Conservation (phyloP, 2,329 filamentous ascomycete genomes). For the Nemania serpens region DNA sequence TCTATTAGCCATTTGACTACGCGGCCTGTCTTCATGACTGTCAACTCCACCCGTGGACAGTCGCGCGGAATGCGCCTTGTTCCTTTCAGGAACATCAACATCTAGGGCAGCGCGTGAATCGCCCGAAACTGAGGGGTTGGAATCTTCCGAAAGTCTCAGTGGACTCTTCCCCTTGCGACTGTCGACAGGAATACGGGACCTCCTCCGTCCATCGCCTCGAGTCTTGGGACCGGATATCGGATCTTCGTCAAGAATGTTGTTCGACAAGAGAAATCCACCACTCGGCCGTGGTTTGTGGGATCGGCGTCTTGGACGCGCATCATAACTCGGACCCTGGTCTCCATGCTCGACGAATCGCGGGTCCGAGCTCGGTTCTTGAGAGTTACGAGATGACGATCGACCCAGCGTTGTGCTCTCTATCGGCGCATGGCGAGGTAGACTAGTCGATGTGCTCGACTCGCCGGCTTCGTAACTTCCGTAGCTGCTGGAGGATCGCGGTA, state of each 20-base stretch:
- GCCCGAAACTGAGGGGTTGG: conserved; percentile 5
- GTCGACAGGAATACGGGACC: conserved; percentile 39
- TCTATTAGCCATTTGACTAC: conserved; percentile 35
- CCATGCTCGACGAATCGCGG: conserved; percentile 25
- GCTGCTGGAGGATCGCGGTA: conserved; percentile 41
- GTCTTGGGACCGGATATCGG: conserved; percentile 21
- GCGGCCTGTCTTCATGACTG: conserved; percentile 32
- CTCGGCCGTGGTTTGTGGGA: conserved; percentile 51
- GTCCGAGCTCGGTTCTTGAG: conserved; percentile 25
- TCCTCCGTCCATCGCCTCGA: conserved; percentile 41
- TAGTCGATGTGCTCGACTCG: conserved; percentile 49
- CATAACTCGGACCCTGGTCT: conserved; percentile 28
- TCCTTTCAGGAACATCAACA: conserved; percentile 20
- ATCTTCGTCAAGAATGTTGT: conserved; percentile 43
- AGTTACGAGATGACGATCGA: conserved; percentile 26
- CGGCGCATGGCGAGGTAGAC: conserved; percentile 33
- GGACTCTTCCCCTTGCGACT: conserved; percentile 37
- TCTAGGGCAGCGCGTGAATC: conserved; percentile 26
- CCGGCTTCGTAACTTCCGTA: conserved; percentile 49
- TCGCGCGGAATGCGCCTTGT: conserved; percentile 22
- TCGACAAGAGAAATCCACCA: conserved; percentile 57
- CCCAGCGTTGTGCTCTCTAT: conserved; percentile 27
- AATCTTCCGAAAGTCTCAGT: conserved; percentile 26
- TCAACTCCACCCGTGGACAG: conserved; percentile 22
- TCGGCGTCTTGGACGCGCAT: conserved; percentile 35